Evolutionary conservation across 2,329 filamentous ascomycete species (phyloP), one percentile per base, ranked within the genome.

Genomic region (Dactylellina drechsleri): DNA sequence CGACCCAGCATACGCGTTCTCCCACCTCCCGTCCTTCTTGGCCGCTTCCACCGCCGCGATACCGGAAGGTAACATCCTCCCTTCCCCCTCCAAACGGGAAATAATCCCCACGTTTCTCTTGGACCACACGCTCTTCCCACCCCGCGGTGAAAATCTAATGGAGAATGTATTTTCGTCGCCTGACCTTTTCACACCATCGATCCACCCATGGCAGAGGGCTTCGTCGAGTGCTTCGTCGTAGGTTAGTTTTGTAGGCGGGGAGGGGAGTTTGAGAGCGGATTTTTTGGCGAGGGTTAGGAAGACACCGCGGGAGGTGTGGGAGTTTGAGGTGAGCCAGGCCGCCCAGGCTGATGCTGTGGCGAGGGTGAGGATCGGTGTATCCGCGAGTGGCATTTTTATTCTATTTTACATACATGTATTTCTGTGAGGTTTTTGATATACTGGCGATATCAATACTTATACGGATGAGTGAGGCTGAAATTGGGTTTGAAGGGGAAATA

Each of bases 101-200:
- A 88, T 83, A 15, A 86, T 85, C 8, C 81, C 81, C 1, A 89
- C 86, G 77, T 90, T 90, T 49, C 87, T 85, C 72, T 85, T 83
- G 1, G 87, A 89, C 87, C 87, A 89, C 5, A 86, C 79, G 77
- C 86, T 88, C 40, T 83, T 84, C 31, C 82, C 79, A 2, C 85
- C 83, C 3, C 87, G 86, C 1, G 87, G 87, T 0, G 87, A 88
- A 82, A 87, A 89, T 7, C 86, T 84, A 77, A 87, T 86, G 0
- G 86, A 79, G 79, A 86, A 88, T 77, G 83, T 84, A 2, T 80
- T 77, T 0, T 82, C 82, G 76, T 88, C 84, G 54, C 82, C 79
- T 2, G 81, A 68, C 54, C 83, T 82, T 1, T 83, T 83, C 78
- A 87, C 86, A 0, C 87, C 86, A 79, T 89, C 87, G 67, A 89